A percentile compares a stretch with the other conserved stretches of the same genome.
phyloP scores from a whole-genome alignment of 768 basidiomycete genomes.

The Suillus tomentosus region DNA sequence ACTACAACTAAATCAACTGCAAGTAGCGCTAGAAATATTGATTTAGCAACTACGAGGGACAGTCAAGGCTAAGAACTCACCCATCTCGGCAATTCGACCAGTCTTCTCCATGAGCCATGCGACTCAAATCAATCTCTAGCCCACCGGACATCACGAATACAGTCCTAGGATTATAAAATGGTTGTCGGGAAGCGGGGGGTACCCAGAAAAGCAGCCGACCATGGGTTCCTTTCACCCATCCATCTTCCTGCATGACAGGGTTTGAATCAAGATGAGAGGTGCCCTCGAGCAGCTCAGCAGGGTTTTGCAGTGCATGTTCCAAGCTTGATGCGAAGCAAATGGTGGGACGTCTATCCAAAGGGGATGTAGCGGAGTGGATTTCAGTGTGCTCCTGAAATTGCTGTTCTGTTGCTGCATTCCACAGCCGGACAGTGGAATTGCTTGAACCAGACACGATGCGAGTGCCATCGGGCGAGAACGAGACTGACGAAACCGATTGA shows the following conservation, averaged over 20 bases:
- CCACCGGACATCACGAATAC: not conserved
- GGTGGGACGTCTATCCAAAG: not conserved
- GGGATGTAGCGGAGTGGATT: too few relatives aligned
- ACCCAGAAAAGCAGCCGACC: not conserved
- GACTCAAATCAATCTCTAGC: not conserved
- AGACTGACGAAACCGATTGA: not conserved
- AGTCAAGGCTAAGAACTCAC: not conserved
- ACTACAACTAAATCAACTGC: not conserved
- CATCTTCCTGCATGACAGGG: not conserved
- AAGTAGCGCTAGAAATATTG: not conserved
- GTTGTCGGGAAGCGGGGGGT: not conserved
- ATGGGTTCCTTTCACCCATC: not conserved
- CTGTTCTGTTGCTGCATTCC: not conserved
- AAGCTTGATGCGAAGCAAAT: too few relatives aligned
- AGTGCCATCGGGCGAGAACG: not conserved
- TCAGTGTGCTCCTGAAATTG: too few relatives aligned
- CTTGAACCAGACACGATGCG: not conserved
- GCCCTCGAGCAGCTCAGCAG: not conserved
- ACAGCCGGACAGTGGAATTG: not conserved
- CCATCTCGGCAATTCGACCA: not conserved
- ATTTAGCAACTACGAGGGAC: not conserved
- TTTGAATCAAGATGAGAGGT: not conserved
- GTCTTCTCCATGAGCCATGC: not conserved
- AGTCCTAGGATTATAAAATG: not conserved
- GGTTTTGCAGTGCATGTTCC: not conserved